Evolutionary conservation across 768 basidiomycete species (phyloP), one percentile per base, ranked within the genome.

Genomic region (Lactarius indigo): DNA sequence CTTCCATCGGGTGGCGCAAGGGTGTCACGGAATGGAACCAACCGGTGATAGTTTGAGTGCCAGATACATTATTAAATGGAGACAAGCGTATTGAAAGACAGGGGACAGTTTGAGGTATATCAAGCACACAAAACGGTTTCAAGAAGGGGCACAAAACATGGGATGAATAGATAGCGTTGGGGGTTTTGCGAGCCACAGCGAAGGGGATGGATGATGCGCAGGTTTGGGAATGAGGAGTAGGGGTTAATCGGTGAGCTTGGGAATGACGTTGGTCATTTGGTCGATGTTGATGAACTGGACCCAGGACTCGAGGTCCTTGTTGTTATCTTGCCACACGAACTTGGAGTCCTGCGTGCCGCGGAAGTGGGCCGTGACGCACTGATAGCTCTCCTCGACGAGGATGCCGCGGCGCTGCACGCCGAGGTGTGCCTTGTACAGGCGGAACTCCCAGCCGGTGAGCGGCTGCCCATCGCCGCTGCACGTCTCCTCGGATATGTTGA

Each of bases 251-350:
- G 82, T 84, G 63, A 92, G 77, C 75, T 91, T 92, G 23, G 87
- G 86, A 20, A 90, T 84, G 67, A 92, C 90, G 71, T 89, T 89
- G 74, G 91, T 80, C 80, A 92, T 85, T 76, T 91, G 87, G 77
- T 92, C 89, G 64, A 92, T 86, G 66, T 87, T 89, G 72, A 92
- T 86, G 71, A 92, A 93, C 77, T 92, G 90, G 17, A 92, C 89
- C 90, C 91, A 92, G 39, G 82, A 84, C 73, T 89, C 88, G 66
- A 92, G 74, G 55, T 90, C 85, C 71, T 87, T 85, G 50, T 80
- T 75, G 31, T 84, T 85, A 56, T 87, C 84, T 64, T 91, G 84
- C 84, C 87, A 92, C 18, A 92, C 82, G 70, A 91, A 92, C 66
- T 80, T 85, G 63, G 84, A 84, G 66, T 88, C 85, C 37, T 79